These are phyloP conservation scores for Phialemoniopsis sp. DNA, from an alignment of 2,329 filamentous ascomycete species.

Conservation along the genomic window DNA sequence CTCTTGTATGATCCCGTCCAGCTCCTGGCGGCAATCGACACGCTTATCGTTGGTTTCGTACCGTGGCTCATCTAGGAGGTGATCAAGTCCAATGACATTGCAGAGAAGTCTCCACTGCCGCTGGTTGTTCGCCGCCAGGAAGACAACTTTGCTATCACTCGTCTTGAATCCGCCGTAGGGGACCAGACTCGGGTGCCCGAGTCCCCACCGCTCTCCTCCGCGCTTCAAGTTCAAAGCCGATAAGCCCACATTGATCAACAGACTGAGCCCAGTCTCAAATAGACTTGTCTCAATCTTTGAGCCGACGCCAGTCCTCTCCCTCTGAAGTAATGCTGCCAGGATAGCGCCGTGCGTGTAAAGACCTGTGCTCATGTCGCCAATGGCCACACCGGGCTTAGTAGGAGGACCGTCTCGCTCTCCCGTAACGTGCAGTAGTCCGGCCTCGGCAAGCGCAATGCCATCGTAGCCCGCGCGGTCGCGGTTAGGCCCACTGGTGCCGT, in stretches of 20 bases:
- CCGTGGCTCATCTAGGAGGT: not conserved
- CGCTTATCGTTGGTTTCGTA: not conserved
- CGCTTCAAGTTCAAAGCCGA: constrained; percentile 5
- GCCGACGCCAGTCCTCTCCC: constrained; percentile 1
- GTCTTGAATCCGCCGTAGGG: constrained; percentile 6
- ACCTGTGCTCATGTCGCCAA: constrained; percentile 5
- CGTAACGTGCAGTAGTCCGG: constrained; percentile 6
- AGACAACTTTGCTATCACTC: constrained; percentile 3
- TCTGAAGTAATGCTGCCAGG: constrained; percentile 3
- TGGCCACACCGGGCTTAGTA: constrained; percentile 2
- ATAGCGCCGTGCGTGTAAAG: constrained; percentile 8
- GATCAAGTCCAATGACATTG: constrained; percentile 1
- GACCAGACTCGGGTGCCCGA: constrained; percentile 3
- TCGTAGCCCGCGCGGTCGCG: constrained; percentile 6
- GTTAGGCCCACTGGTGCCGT: constrained; percentile 4
- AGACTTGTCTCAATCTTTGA: constrained; percentile 6
- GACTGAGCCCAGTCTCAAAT: constrained; percentile 7
- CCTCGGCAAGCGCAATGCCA: constrained; percentile 5
- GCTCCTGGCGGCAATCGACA: constrained; percentile 1
- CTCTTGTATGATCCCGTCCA: constrained; percentile 62
- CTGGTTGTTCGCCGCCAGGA: constrained; percentile 5
- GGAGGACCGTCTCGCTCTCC: constrained; percentile 4
- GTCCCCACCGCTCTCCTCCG: constrained; percentile 6
- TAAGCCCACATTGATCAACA: constrained; percentile 7
- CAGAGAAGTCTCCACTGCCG: constrained; percentile 3